Evolutionary conservation across 352 stramenopile genomes (phyloP), one percentile per base, ranked within the genome.

Genomic region (Phytophthora lateralis): DNA sequence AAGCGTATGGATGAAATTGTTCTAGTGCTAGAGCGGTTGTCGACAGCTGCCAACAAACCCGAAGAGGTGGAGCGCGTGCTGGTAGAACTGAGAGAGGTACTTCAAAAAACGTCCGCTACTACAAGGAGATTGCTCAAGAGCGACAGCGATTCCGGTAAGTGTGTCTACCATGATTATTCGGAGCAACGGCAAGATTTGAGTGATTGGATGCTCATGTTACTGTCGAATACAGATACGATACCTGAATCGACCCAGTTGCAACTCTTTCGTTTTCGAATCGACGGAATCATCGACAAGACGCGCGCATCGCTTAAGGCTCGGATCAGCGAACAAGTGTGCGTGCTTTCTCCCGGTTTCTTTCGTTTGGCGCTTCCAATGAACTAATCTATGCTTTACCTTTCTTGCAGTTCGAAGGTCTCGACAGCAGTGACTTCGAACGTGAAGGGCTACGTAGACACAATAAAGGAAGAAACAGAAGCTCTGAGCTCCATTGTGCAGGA

Each of bases 311-410:
- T 89, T 10, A 82, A 85, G 39, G n/a, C 35, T 18, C 69, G 66
- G 17, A 73, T 88, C 17, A 82, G 71, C 49, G 66, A 79, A 34
- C 78, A 83, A 78, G 81, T 89, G 79, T 87, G 74, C 55, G 80
- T 63, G 20, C 9, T 10, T 20, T 37, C 18, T 26, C 4, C 42
- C 7, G 18, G 24, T n/a, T 21, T 48, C 26, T 14, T 59, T 32
- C 2, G n/a, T 6, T 21, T 50, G 57, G 9, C 18, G 8, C 8
- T 54, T 34, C 39, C 11, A 2, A 15, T 51, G 15, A 17, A 37
- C 17, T 35, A 26, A 55, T 30, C 29, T 45, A 41, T 21, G 11
- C 29, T 17, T 42, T 26, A 46, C 11, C 9, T 55, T 38, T 1
- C 21, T 52, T 26, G 17, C 24, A 88, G 78, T 11, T 82, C 73